Evolutionary conservation across 257 asterid genomes (phyloP), one percentile per base, ranked within the genome.

Genomic region (Parsonsia alboflavescens): DNA sequence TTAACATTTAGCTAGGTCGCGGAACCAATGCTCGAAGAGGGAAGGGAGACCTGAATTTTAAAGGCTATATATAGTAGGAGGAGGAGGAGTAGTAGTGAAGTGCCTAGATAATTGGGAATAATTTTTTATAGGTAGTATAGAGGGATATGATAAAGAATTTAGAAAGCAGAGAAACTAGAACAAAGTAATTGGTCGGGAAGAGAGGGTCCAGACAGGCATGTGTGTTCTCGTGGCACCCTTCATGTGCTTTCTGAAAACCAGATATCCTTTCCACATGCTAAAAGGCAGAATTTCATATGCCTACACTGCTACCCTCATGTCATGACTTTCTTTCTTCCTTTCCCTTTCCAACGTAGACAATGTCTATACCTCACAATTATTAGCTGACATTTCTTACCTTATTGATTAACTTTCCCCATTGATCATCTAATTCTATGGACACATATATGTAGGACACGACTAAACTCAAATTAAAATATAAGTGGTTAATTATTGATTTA

Each of bases 231-330:
- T n/a, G n/a, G n/a, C n/a, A n/a, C n/a, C 36, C 30, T 52, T 59
- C 86, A 83, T 83, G 86, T 83, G 86, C 79, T 73, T 70, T 79
- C 85, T 78, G 83, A 82, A 64, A 6, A 39, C 26, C 61, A 59
- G 48, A 49, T 44, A 45, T 64, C 74, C 69, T 62, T 57, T 71
- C 39, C 86, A 80, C 86, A 80, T 80, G 86, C 80, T 50, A 80
- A 71, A 80, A 74, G 75, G 52, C 30, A 33, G 13, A 39, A 15
- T 13, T 52, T 74, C 36, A 68, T 26, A 19, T 41, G 73, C 58
- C 0, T 52, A 69, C 15, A 22, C 41, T 50, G 50, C 41, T 5
- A 19, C 1, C 33, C 15, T 8, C 19, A n/a, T n/a, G n/a, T n/a
- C n/a, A n/a, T n/a, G 44, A 56, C 62, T 24, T 54, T 28, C 6